Evolutionary conservation across 495 filamentous ascomycete species (phyloP).

Genomic region (Pseudoneurospora amorphoporcata): DNA sequence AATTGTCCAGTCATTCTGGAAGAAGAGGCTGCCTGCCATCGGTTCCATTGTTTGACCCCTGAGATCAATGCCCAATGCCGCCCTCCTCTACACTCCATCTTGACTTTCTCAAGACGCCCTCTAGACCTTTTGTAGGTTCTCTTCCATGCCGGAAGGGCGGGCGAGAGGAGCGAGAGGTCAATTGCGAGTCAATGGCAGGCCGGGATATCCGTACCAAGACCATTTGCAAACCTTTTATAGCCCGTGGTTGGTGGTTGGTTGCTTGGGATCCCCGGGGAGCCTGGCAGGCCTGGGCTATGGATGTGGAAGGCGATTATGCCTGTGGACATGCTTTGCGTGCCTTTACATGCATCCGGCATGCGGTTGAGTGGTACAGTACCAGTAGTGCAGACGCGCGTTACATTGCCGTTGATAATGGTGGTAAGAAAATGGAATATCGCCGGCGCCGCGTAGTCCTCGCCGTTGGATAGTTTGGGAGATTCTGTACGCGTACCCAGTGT

Average conservation of each 20-base stretch:
- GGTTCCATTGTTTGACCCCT: background rate
- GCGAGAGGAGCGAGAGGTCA: background rate
- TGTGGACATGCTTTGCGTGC: background rate
- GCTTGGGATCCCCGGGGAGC: background rate
- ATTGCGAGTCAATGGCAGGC: background rate
- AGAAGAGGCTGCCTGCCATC: background rate
- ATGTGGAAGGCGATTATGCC: background rate
- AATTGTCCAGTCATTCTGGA: background rate
- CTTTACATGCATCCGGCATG: background rate
- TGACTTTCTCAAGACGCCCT: background rate
- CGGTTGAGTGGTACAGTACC: background rate
- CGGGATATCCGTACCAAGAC: background rate
- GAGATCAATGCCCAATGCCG: background rate
- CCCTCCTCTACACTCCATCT: background rate
- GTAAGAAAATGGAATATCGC: background rate
- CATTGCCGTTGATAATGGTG: background rate
- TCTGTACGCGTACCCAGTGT: background rate
- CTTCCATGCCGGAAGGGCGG: background rate
- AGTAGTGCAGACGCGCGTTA: background rate
- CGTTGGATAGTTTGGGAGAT: background rate
- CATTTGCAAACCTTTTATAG: background rate
- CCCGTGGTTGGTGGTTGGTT: background rate
- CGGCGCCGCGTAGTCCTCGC: background rate
- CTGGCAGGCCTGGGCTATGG: background rate
- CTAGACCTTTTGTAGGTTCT: background rate